Evolutionary conservation across 139 green algal genomes (phyloP).

Genomic region (Ostreobium quekettii): DNA sequence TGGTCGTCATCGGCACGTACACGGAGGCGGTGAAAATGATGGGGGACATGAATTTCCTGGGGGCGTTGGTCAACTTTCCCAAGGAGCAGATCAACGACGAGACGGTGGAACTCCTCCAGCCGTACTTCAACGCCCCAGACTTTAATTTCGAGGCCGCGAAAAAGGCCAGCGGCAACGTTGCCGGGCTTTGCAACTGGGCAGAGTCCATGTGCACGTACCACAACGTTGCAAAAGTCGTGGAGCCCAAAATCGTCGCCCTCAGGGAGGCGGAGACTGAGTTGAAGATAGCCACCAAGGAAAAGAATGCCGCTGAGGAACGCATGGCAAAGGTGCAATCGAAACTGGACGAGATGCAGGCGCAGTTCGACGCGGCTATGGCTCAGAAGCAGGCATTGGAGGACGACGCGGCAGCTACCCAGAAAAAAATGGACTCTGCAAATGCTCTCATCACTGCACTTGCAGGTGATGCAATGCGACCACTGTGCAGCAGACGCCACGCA

Average conservation of each 20-base stretch:
- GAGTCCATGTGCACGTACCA: conserved; percentile 93
- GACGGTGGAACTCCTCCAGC: conserved; percentile 61
- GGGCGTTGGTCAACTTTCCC: conserved; percentile 79
- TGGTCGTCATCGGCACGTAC: conserved; percentile 75
- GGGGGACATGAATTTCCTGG: conserved; percentile 82
- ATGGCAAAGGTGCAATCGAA: conserved; percentile 81
- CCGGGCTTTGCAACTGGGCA: conserved; percentile 89
- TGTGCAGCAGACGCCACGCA: not conserved
- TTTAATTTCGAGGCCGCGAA: conserved; percentile 87
- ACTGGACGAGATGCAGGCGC: conserved; percentile 85
- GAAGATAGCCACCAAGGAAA: conserved; percentile 77
- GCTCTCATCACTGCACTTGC: conserved; percentile 78
- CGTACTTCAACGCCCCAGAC: conserved; percentile 82
- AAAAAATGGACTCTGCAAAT: conserved; percentile 84
- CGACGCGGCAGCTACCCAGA: conserved; percentile 72
- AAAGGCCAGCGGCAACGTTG: conserved; percentile 70
- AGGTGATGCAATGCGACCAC: conserved; percentile 7
- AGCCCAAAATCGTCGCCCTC: conserved; percentile 88
- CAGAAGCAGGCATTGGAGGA: conserved; percentile 87
- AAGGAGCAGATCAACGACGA: conserved; percentile 74
- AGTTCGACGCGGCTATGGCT: conserved; percentile 85
- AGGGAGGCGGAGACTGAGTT: conserved; percentile 75
- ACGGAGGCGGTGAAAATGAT: conserved; percentile 87
- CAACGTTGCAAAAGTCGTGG: conserved; percentile 77
- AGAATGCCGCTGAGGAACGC: conserved; percentile 77